A percentile compares a stretch with the other conserved stretches of the same genome.
Conservation (phyloP, 768 basidiomycete species). For the Suillus spraguei region DNA sequence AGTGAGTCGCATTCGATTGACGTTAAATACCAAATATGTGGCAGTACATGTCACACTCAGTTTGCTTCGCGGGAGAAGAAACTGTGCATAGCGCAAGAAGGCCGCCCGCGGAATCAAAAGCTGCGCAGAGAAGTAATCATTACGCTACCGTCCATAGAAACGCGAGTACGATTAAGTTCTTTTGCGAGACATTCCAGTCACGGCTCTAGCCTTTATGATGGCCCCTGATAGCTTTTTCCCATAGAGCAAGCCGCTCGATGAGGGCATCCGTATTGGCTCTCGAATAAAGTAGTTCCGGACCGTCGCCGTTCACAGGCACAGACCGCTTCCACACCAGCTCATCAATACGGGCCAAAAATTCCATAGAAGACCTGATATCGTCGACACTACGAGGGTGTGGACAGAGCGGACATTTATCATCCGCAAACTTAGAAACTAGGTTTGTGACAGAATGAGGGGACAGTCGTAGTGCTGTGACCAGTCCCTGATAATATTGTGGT, state of each 20-base stretch:
- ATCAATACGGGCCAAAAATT: slow-evolving; percentile 29
- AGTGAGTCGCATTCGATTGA: not conserved
- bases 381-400: slow-evolving; percentile 5
- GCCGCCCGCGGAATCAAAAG: not conserved
- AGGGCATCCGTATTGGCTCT: slow-evolving; percentile 28
- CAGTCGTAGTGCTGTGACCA: not conserved
- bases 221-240: slow-evolving; percentile 30
- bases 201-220: not conserved
- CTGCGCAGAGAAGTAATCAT: too few relatives aligned
- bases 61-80: not conserved
- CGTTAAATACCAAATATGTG: not conserved
- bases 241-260: slow-evolving; percentile 28
- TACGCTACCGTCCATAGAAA: not conserved
- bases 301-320: slow-evolving; percentile 11
- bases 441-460: not conserved
- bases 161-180: not conserved
- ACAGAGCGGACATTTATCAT: not conserved
- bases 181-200: not conserved
- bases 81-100: not conserved
- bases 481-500: not conserved
- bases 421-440: not conserved
- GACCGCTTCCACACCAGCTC: slow-evolving; percentile 32
- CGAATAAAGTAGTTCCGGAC: slow-evolving; percentile 22
- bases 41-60: too few relatives aligned
- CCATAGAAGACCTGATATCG: slow-evolving; percentile 26